These are phyloP conservation scores for Aspergillus sclerotiicarbonarius DNA, from an alignment of 495 filamentous ascomycete species.

Conservation along the genomic window DNA sequence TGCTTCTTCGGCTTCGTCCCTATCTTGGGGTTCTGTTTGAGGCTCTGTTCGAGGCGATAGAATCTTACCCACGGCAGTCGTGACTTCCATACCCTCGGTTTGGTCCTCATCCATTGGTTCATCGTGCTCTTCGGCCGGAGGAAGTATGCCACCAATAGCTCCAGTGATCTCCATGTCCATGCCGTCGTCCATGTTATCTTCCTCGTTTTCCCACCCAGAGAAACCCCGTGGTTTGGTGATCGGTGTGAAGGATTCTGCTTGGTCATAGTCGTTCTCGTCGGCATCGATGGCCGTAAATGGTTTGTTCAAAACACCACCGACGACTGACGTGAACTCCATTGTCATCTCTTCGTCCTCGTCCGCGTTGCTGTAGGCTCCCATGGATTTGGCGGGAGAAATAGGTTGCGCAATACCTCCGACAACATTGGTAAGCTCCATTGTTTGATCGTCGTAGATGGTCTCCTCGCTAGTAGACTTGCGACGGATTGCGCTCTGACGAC, in stretches of 20 bases:
- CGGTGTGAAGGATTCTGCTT: constrained; percentile 18
- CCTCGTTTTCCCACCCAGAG: constrained; percentile 37
- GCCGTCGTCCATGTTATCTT: constrained; percentile 41
- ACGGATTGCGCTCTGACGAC: constrained; percentile 32
- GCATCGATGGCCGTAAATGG: constrained; percentile 16
- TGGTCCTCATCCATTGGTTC: constrained; percentile 44
- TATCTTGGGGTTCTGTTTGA: constrained; percentile 20
- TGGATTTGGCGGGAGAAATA: constrained; percentile 35
- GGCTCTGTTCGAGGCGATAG: constrained; percentile 39
- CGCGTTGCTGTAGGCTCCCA: constrained; percentile 32
- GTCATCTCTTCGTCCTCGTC: constrained; percentile 72
- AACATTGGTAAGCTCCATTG: constrained; percentile 77
- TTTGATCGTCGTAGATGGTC: constrained; percentile 55
- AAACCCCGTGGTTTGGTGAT: constrained; percentile 27
- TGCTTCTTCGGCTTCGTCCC: constrained; percentile 51
- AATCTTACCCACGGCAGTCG: constrained; percentile 56
- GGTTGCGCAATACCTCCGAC: constrained; percentile 60
- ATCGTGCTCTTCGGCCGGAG: constrained; percentile 32
- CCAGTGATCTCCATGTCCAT: constrained; percentile 72
- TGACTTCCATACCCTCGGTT: constrained; percentile 60
- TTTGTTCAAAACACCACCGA: constrained; percentile 61
- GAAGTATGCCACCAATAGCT: constrained; percentile 67
- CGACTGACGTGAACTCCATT: constrained; percentile 76
- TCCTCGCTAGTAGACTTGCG: constrained; percentile 41
- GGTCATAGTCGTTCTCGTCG: constrained; percentile 26